These are phyloP conservation scores for Ophiosphaerella narmari DNA, from an alignment of 2,329 filamentous ascomycete species.

Conservation along the genomic window DNA sequence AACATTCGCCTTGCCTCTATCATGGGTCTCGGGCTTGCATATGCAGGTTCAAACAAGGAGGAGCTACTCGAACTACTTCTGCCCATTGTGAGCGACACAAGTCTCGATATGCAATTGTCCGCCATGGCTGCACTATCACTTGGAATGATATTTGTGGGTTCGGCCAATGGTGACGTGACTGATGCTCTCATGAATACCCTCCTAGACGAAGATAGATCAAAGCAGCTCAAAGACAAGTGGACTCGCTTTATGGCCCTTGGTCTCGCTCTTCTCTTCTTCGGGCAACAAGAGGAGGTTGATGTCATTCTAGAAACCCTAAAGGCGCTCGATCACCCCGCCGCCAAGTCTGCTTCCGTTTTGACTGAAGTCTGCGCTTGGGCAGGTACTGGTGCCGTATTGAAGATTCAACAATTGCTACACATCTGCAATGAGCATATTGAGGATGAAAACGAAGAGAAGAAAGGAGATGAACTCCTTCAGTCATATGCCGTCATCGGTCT, in stretches of 20 bases:
- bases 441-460: conserved; percentile 85
- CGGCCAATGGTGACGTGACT: conserved; percentile 86
- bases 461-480: conserved; percentile 92
- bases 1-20: conserved; percentile 82
- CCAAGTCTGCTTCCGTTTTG: conserved; percentile 90
- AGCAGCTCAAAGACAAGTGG: conserved; percentile 96
- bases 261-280: conserved; percentile 91
- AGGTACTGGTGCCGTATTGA: conserved; percentile 93
- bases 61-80: conserved; percentile 83
- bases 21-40: conserved; percentile 94
- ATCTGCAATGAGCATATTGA: conserved; percentile 98
- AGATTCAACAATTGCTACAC: conserved; percentile 95
- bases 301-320: conserved; percentile 96
- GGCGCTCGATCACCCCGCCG: conserved; percentile 95
- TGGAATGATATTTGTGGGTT: conserved; percentile 90
- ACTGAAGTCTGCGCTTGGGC: conserved; percentile 98
- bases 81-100: conserved; percentile 83
- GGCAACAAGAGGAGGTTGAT: conserved; percentile 97
- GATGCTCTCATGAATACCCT: conserved; percentile 91
- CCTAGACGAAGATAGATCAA: conserved; percentile 88
- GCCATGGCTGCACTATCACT: conserved; percentile 93
- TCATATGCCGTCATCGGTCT: conserved; percentile 95
- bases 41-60: conserved; percentile 91
- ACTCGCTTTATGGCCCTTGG: conserved; percentile 94
- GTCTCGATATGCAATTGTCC: conserved; percentile 89